Percentiles rank a stretch among this genome's conserved stretches.
phyloP scores from a whole-genome alignment of 2,329 filamentous ascomycete species.

The Drechslera avenae region DNA sequence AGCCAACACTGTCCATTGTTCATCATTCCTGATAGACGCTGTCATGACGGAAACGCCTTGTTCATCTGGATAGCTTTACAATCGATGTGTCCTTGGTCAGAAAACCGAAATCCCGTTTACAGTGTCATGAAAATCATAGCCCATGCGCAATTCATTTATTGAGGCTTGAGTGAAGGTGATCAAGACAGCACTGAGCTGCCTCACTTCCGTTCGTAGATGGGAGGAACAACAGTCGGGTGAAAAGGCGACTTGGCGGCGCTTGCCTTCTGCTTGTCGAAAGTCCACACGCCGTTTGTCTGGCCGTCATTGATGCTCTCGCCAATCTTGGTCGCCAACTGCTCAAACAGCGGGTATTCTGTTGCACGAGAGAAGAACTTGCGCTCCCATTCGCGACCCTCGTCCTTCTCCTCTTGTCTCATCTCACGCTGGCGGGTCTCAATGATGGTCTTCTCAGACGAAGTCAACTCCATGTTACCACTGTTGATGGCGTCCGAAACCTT shows the following conservation, averaged over 20 bases:
- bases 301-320: slow-evolving; percentile 61
- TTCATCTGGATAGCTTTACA: background rate
- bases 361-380: slow-evolving; percentile 74
- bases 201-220: slow-evolving; percentile 32
- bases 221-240: slow-evolving; percentile 34
- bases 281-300: slow-evolving; percentile 73
- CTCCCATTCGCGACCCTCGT: slow-evolving; percentile 78
- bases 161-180: background rate
- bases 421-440: slow-evolving; percentile 89
- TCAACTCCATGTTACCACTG: slow-evolving; percentile 81
- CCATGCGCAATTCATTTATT: background rate
- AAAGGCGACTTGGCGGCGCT: slow-evolving; percentile 35
- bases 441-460: slow-evolving; percentile 78
- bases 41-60: background rate
- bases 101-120: background rate
- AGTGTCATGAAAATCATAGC: background rate
- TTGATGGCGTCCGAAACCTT: slow-evolving; percentile 82
- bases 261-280: slow-evolving; percentile 64
- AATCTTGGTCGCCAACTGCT: slow-evolving; percentile 53
- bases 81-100: too few species aligned
- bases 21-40: background rate
- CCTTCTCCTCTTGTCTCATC: slow-evolving; percentile 73
- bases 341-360: slow-evolving; percentile 51
- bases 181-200: background rate
- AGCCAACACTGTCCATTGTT: background rate